Evolutionary conservation across 164 flowering plant genomes (phyloP).

Genomic region (Nelumbo lutea): DNA sequence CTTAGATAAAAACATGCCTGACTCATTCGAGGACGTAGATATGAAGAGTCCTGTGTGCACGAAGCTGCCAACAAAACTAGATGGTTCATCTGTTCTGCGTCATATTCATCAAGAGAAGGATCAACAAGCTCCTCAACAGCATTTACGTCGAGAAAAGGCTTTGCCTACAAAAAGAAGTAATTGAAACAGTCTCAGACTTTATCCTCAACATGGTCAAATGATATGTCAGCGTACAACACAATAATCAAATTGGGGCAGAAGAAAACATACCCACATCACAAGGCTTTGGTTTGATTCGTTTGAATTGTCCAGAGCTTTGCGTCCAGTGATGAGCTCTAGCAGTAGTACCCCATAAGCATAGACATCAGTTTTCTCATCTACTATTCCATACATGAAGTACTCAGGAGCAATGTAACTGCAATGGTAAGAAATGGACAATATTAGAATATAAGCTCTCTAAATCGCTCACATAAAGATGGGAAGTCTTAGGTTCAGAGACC

Average conservation of each 20-base stretch:
- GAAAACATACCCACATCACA: slow-evolving; percentile 79
- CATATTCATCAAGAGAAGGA: slow-evolving; percentile 51
- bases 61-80: slow-evolving; percentile 51
- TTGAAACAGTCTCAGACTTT: background rate
- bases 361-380: slow-evolving; percentile 93
- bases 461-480: background rate
- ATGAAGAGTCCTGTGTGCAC: slow-evolving; percentile 57
- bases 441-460: background rate
- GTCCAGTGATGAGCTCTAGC: slow-evolving; percentile 80
- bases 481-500: slow-evolving; percentile 41
- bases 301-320: slow-evolving; percentile 60
- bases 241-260: background rate
- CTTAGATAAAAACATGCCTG: slow-evolving; percentile 42
- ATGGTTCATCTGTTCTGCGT: slow-evolving; percentile 45
- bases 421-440: slow-evolving; percentile 1
- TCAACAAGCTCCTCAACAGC: slow-evolving; percentile 50
- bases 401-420: slow-evolving; percentile 94
- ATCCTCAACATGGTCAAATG: background rate
- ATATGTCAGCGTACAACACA: background rate
- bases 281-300: slow-evolving; percentile 69
- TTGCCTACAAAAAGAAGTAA: slow-evolving; percentile 46
- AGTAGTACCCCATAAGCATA: slow-evolving; percentile 81
- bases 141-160: slow-evolving; percentile 47
- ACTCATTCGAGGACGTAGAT: slow-evolving; percentile 71
- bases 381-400: slow-evolving; percentile 86